Evolutionary conservation across 257 asterid species (phyloP), one percentile per base, ranked within the genome.

Genomic region (Petrea volubilis): DNA sequence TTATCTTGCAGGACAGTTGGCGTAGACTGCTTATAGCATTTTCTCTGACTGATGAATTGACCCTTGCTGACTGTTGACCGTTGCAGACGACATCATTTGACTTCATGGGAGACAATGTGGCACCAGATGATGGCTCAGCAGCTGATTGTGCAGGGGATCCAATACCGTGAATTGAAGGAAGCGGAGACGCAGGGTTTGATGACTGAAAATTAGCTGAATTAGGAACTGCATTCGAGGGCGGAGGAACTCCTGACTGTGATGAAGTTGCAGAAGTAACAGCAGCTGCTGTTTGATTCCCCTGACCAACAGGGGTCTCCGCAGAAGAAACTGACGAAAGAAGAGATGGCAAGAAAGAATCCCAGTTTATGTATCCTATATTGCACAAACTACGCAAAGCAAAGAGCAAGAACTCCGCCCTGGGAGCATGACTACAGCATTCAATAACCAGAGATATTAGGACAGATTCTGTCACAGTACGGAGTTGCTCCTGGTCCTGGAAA

Each of bases 331-430:
- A 87, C 74, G 97, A 90, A 41, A 94, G 97, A 74, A 94, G 97
- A 74, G 87, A 86, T 0, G 98, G 96, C 85, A 94, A 77, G 83
- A 94, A 90, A 1, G 95, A 77, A 78, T 92, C 99, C 99, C 99
- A 94, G 68, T 94, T 85, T 83, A 91, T 87, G 83, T 62, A 86
- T 41, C 86, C 90, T 72, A 89, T 85, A 70, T 78, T 79, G 76
- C 87, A 91, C 80, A 94, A 82, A 78, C 89, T 81, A 67, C 87
- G 91, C 70, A 94, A 63, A 61, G 97, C 97, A 78, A 90, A 94
- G 75, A 88, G 97, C 79, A 94, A 82, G 78, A 94, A 94, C 77
- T 91, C 93, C 62, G 99, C 98, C 78, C 95, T 81, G 15, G 98
- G 99, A 61, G 95, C 92, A 79, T 94, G 98, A 79, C 83, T 82